Base-by-base conservation (phyloP, 2,329 filamentous ascomycete genomes). In the Pestalotiopsis sp. region DNA sequence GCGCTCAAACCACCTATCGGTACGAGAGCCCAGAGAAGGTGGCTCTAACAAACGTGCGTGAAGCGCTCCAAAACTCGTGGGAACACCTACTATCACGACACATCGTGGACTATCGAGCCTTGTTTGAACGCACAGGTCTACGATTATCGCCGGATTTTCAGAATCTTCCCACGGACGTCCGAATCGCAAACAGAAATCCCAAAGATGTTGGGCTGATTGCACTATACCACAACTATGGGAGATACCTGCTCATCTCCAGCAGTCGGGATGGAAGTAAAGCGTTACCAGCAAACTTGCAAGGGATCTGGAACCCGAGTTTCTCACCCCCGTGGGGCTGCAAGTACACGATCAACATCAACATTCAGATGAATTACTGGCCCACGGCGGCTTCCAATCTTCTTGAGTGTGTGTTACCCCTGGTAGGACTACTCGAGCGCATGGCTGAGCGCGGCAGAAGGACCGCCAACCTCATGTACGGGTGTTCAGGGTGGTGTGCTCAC, bases 331-430 rank as follows among this genome's bases (percentile, higher is more conserved):
- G 84, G 84, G 83, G 83, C 3, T 80, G 78, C 27, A 85, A 84
- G 69, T 85, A 81, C 68, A 86, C 84, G 0, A 83, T 86, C 71
- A 85, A 86, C 70, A 84, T 86, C 73, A 87, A 86, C 57, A 75
- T 81, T 0, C 80, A 87, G 72, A 87, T 87, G 85, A 86, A 86
- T 70, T 87, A 87, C 71, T 87, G 84, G 84, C 79, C 77, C 0
- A 81, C 66, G 25, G 31, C 39, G 23, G 17, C 23, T 2, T 52
- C 17, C 82, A 59, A 66, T 63, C 38, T 69, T 52, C 13, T 65
- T 60, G 65, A 72, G 23, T 67, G 66, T 56, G 39, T 39, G 6
- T 3, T 58, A 13, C 56, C 49, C 3, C 57, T 66, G 36, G 61
- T 68, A 23, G 39, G 64, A 27, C 66, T 68, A 6, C 62, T 66